These are phyloP conservation scores for Populus deltoides DNA, from an alignment of 345 rosid species.

Conservation along the genomic window DNA sequence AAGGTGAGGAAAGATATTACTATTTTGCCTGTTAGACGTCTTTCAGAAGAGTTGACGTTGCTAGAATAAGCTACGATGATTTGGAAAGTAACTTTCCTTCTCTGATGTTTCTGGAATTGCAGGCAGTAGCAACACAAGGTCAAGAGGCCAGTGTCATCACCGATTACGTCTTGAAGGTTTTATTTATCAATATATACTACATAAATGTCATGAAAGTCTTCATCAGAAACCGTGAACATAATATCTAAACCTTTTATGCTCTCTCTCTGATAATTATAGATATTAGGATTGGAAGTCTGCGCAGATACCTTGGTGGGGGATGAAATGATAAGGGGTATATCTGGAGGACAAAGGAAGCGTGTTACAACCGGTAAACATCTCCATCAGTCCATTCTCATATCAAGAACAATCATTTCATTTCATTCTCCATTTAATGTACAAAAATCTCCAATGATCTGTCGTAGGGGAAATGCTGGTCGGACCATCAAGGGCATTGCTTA, in stretches of 20 bases:
- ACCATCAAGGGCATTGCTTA: slow-evolving; percentile 57
- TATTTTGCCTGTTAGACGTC: not conserved
- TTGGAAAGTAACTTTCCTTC: not conserved
- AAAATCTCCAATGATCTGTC: not conserved
- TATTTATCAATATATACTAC: not conserved
- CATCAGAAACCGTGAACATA: not conserved
- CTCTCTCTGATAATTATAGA: slow-evolving; percentile 33
- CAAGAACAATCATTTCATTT: not conserved
- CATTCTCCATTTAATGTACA: not conserved
- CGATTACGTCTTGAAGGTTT: slow-evolving; percentile 80
- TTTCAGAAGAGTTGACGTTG: too few species aligned
- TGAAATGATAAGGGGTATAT: slow-evolving; percentile 73
- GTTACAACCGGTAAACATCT: slow-evolving; percentile 62
- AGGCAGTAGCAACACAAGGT: slow-evolving; percentile 53
- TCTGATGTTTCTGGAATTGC: not conserved
- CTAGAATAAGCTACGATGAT: not conserved
- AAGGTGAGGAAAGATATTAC: slow-evolving; percentile 39
- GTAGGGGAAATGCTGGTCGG: slow-evolving; percentile 78
- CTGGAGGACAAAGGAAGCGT: slow-evolving; percentile 84
- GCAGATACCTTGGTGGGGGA: slow-evolving; percentile 70
- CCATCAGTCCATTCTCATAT: not conserved
- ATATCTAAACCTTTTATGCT: not conserved
- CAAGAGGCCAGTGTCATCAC: slow-evolving; percentile 64
- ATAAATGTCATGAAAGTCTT: not conserved
- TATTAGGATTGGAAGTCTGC: slow-evolving; percentile 67